Base-by-base conservation (phyloP, 495 filamentous ascomycete species). In the Amphirosellinia nigrospora region DNA sequence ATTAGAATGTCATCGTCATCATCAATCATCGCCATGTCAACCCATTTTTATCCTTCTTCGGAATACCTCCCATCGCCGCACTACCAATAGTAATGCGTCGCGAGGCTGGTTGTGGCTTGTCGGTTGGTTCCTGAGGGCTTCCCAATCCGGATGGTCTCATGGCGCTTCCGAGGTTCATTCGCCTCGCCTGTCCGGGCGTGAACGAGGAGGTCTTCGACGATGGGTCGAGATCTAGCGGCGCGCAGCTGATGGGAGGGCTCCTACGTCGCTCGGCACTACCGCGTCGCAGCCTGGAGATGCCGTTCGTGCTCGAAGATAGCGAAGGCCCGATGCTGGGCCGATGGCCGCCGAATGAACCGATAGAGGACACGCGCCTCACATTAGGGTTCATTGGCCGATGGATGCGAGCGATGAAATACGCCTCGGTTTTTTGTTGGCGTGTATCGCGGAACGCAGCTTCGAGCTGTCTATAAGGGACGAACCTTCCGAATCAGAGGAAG, bases 381-480 rank as follows among this genome's bases (percentile, higher is more conserved):
- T 68, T 73, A 30, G 75, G 70, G 34, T 26, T 48, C 72, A 63
- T 34, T 68, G 43, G 72, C 72, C 74, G 16, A 74, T 60, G 34
- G 72, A 72, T 21, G 74, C 70, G 15, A 76, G 55, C n/a, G 77
- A 75, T 19, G 80, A 82, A 26, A 83, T 74, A 0, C 83, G 71
- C 65, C 79, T 81, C 28, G 78, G 78, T 60, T 78, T 79, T 75
- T 85, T 86, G 71, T 73, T 81, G 7, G 78, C 76, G 67, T 84
- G 81, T 59, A 86, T 75, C 2, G 83, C 83, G 16, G 79, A 80
- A 26, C 83, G 80, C 41, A 86, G 78, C 69, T 84, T 84, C 41
- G 79, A 79, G 38, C 79, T 72, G 69, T 85, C 82, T 55, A 86
- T 79, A 41, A 79, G 67, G 38, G 63, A 13, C 5, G 81, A 80